These are phyloP conservation scores for Gonapodya sp. DNA, from an alignment of 192 early-diverging fungal species.

Conservation along the genomic window DNA sequence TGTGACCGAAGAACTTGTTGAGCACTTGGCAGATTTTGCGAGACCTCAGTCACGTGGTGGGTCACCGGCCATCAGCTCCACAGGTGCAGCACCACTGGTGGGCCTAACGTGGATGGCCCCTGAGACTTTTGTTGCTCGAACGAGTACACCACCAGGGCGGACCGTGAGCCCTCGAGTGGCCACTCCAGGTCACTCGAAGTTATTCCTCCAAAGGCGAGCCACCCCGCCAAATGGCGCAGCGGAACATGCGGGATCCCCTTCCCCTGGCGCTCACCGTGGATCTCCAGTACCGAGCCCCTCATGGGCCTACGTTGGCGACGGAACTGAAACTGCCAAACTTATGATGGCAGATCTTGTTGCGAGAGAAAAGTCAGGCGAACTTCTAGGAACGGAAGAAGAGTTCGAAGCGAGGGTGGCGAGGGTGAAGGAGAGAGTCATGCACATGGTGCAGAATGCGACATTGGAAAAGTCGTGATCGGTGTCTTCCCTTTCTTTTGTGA, in stretches of 20 bases:
- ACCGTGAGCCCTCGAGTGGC: neutral
- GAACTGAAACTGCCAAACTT: neutral
- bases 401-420: neutral
- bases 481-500: no score
- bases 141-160: neutral
- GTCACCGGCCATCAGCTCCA: neutral
- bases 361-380: neutral
- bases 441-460: neutral
- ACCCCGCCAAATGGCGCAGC: no score
- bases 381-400: neutral
- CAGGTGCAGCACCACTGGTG: neutral
- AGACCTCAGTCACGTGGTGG: neutral
- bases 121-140: neutral
- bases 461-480: no score
- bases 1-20: neutral
- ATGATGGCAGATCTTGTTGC: neutral
- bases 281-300: neutral
- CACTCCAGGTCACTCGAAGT: no score
- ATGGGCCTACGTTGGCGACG: neutral
- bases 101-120: neutral
- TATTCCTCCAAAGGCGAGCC: neutral
- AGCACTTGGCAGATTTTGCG: neutral
- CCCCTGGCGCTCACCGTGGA: neutral
- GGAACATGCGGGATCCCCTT: no score
- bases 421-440: neutral